These are phyloP conservation scores for Globisporangium alternatum DNA, from an alignment of 352 stramenopile species.

Conservation along the genomic window DNA sequence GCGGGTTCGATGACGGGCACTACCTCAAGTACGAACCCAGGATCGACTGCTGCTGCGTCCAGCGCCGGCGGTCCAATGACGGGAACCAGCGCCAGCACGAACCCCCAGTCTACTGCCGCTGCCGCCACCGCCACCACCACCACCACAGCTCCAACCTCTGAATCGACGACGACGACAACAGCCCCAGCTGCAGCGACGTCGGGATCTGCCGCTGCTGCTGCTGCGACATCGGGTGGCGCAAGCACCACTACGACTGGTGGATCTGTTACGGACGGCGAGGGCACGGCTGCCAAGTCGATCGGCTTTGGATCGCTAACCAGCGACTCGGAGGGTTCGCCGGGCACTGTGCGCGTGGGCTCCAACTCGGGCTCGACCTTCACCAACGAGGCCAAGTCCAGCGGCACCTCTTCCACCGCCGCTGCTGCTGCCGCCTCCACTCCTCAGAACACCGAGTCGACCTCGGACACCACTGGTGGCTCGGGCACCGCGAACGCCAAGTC, in stretches of 20 bases:
- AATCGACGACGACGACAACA: background rate
- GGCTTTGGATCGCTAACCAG: slow-evolving; percentile 14
- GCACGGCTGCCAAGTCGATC: slow-evolving; percentile 9
- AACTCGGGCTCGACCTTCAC: slow-evolving; percentile 19
- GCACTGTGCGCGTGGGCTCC: slow-evolving; percentile 13
- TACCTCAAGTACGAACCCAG: slow-evolving; percentile 15
- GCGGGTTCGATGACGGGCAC: slow-evolving; percentile 19
- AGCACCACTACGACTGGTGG: background rate
- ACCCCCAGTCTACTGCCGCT: background rate
- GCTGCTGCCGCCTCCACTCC: background rate
- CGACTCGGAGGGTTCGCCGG: slow-evolving; percentile 7
- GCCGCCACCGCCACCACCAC: slow-evolving; percentile 7
- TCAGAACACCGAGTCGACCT: slow-evolving; percentile 5
- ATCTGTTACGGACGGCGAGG: background rate
- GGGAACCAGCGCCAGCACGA: slow-evolving; percentile 1
- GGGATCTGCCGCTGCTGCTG: background rate
- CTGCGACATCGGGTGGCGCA: background rate
- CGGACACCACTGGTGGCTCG: background rate
- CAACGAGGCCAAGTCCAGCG: slow-evolving; percentile 9
- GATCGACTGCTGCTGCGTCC: background rate
- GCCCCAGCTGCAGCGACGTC: background rate
- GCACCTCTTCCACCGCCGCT: background rate
- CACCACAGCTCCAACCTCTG: background rate
- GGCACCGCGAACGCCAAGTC: slow-evolving; percentile 40
- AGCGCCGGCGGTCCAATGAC: background rate